phyloP scores from a whole-genome alignment of 306 rosid genomes.

The Cicer arietinum region DNA sequence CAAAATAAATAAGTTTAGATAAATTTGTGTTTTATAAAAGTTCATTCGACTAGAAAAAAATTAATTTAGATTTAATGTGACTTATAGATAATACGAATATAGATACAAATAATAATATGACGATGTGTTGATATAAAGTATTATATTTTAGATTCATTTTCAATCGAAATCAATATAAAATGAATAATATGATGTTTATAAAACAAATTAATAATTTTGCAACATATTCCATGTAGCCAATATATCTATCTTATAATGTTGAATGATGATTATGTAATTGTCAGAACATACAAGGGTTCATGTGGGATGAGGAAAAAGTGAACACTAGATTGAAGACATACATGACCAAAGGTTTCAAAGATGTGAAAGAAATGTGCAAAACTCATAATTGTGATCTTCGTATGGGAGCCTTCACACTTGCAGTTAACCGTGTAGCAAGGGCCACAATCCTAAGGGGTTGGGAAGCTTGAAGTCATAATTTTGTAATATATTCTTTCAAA shows the following conservation, averaged over 20 bases:
- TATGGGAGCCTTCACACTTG: slow-evolving; percentile 97
- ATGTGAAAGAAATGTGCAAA: slow-evolving; percentile 87
- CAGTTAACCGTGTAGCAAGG: slow-evolving; percentile 84
- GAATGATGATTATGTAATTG: neutral
- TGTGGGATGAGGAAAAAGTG: slow-evolving; percentile 93
- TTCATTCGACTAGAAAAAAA: too few species aligned
- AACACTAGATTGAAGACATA: slow-evolving; percentile 69
- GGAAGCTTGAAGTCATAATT: slow-evolving; percentile 67
- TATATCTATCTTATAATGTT: neutral
- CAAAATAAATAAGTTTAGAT: too few species aligned
- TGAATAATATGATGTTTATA: too few species aligned
- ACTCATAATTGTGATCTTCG: slow-evolving; percentile 80
- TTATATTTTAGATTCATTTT: too few species aligned
- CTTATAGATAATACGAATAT: neutral
- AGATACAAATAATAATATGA: neutral
- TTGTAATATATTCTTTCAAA: neutral
- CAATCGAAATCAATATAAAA: too few species aligned
- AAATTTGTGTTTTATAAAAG: too few species aligned
- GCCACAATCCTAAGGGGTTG: slow-evolving; percentile 92
- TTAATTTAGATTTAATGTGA: too few species aligned
- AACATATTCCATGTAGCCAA: neutral
- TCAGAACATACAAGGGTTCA: slow-evolving; percentile 88
- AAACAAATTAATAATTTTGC: neutral
- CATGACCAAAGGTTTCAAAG: slow-evolving; percentile 84
- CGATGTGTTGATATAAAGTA: too few species aligned